phyloP scores from a whole-genome alignment of 495 filamentous ascomycete genomes.

The Penicillium goetzii region DNA sequence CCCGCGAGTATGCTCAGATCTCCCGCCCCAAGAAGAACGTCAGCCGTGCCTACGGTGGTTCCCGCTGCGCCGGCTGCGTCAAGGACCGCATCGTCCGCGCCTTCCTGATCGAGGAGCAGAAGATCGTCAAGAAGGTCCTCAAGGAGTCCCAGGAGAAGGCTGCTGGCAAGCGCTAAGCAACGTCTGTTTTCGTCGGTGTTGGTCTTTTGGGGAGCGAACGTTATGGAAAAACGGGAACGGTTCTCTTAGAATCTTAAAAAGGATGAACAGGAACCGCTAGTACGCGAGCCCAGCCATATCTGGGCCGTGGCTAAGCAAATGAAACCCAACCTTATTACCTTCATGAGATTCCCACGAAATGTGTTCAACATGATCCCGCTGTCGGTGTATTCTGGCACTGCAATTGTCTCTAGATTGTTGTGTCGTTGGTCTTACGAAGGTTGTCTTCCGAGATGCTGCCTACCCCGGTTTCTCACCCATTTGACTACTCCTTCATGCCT shows the following conservation, averaged over 20 bases:
- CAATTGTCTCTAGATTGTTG: neutral
- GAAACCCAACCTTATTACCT: constrained; percentile 42
- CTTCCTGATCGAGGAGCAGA: constrained; percentile 99
- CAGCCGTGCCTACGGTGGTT: constrained; percentile 96
- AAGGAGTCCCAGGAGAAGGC: constrained; percentile 89
- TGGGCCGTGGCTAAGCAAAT: constrained; percentile 37
- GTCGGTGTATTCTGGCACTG: neutral
- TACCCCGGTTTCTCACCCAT: neutral
- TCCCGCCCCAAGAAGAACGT: constrained; percentile 99
- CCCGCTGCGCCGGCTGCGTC: constrained; percentile 96
- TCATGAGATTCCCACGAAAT: constrained; percentile 35
- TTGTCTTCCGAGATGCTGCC: neutral
- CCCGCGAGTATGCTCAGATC: constrained; percentile 94
- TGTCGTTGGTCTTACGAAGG: neutral
- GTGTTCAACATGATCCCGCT: constrained; percentile 13
- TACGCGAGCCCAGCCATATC: constrained; percentile 24
- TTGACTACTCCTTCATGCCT: neutral
- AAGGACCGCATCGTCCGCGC: constrained; percentile 96
- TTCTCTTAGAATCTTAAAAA: constrained; percentile 38
- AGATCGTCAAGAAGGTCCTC: constrained; percentile 99
- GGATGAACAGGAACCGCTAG: constrained; percentile 44
- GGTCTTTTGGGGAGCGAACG: constrained; percentile 48
- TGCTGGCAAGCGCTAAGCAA: constrained; percentile 54
- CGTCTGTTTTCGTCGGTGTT: constrained; percentile 45
- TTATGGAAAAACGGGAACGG: constrained; percentile 45